A percentile compares a stretch with the other conserved stretches of the same genome.
Evolutionary conservation across 2,329 filamentous ascomycete genomes (phyloP).

Genomic region (Paraphoma chrysanthemicola): DNA sequence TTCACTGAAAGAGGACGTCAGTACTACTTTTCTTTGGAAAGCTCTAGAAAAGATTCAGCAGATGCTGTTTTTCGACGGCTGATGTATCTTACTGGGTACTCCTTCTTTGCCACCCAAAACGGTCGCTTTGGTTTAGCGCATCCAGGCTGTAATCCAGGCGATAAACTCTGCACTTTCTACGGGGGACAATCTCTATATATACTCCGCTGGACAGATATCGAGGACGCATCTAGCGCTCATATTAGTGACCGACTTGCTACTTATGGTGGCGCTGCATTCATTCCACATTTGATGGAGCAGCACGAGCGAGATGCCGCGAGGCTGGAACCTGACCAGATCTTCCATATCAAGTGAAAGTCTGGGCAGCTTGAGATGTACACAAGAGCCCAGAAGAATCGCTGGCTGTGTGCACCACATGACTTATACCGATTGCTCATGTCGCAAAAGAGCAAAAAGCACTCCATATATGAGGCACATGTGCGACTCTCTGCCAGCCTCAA

Average conservation of each 20-base stretch:
- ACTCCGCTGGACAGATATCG: not conserved
- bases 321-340: not conserved
- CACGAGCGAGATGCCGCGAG: not conserved
- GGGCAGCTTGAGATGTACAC: not conserved
- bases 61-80: not conserved
- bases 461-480: too few species aligned
- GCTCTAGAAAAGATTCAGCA: not conserved
- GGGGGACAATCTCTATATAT: constrained; percentile 2
- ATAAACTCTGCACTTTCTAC: constrained; percentile 5
- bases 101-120: constrained; percentile 1
- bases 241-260: not conserved
- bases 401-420: not conserved
- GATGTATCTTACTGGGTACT: not conserved
- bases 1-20: not conserved
- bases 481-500: too few species aligned
- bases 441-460: too few species aligned
- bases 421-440: not conserved
- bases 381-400: not conserved
- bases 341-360: not conserved
- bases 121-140: constrained; percentile 4
- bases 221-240: not conserved
- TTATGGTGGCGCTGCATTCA: constrained; percentile 1
- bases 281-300: not conserved
- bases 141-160: constrained; percentile 4
- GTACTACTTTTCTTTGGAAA: not conserved